phyloP scores from a whole-genome alignment of 345 rosid genomes.

The Draba incana region DNA sequence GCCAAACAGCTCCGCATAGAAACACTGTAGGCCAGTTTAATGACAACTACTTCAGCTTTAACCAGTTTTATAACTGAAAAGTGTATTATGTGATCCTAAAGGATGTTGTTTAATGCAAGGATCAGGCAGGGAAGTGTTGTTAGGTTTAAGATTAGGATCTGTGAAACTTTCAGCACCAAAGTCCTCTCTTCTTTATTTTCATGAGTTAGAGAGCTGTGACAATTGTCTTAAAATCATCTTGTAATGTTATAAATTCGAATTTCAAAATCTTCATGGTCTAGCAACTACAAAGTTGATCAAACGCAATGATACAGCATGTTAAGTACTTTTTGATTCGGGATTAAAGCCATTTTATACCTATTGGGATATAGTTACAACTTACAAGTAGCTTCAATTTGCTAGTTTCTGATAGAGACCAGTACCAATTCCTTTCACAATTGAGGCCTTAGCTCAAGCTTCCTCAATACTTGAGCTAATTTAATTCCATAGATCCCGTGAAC shows the following conservation, averaged over 20 bases:
- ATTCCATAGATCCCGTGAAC: too few relatives aligned
- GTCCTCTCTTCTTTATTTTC: slow-evolving; percentile 10
- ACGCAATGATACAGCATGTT: background rate
- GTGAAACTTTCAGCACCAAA: slow-evolving; percentile 19
- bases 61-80: slow-evolving; percentile 50
- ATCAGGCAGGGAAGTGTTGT: background rate
- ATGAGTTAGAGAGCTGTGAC: background rate
- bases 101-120: background rate
- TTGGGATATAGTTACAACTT: too few relatives aligned
- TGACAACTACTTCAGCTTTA: slow-evolving; percentile 50
- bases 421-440: too few relatives aligned
- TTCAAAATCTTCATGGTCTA: background rate
- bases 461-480: too few relatives aligned
- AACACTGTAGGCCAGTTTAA: slow-evolving; percentile 45
- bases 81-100: slow-evolving; percentile 7
- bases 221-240: slow-evolving; percentile 5
- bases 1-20: slow-evolving; percentile 38
- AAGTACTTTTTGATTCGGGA: too few relatives aligned
- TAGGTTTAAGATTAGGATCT: slow-evolving; percentile 8
- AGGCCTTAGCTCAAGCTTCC: too few relatives aligned
- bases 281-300: background rate
- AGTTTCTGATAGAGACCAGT: too few relatives aligned
- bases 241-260: background rate
- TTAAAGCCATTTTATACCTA: too few relatives aligned
- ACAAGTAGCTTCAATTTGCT: too few relatives aligned